Percentiles rank a stretch among this genome's conserved stretches.
phyloP scores from a whole-genome alignment of 2,329 filamentous ascomycete genomes.

The Cercospora berteroae region DNA sequence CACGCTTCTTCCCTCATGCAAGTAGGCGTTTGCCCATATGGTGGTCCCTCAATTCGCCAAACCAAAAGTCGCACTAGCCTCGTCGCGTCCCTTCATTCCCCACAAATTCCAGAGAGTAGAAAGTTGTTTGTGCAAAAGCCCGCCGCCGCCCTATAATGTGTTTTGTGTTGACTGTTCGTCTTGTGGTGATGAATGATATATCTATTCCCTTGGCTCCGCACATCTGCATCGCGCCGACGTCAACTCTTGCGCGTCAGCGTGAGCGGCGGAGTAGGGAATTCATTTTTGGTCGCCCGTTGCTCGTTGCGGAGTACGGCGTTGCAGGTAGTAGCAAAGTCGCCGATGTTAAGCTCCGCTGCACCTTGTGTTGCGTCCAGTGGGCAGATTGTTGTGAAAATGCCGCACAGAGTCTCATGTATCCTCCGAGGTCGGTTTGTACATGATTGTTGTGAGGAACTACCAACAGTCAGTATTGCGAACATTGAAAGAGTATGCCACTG shows the following conservation, averaged over 20 bases:
- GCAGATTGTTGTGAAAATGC: background rate
- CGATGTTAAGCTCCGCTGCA: background rate
- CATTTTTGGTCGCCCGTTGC: background rate
- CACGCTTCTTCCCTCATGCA: background rate
- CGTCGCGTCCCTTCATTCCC: background rate
- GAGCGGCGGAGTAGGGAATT: background rate
- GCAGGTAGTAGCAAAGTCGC: too few relatives aligned
- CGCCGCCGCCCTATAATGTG: background rate
- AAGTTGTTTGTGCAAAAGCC: background rate
- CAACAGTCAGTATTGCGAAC: background rate
- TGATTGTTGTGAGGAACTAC: constrained; percentile 94
- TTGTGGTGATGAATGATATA: background rate
- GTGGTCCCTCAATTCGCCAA: background rate
- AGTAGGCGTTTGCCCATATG: background rate
- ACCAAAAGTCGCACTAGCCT: background rate
- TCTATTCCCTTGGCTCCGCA: background rate
- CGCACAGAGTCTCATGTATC: constrained; percentile 29
- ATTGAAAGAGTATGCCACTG: background rate
- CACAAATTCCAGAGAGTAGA: background rate
- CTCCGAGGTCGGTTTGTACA: constrained; percentile 82
- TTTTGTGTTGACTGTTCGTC: background rate
- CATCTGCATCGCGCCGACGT: constrained; percentile 7
- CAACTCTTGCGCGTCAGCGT: constrained; percentile 12
- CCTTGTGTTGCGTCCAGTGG: background rate
- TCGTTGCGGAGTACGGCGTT: background rate